A percentile compares a stretch with the other conserved stretches of the same genome.
phyloP scores from a whole-genome alignment of 2,329 filamentous ascomycete species.

The Diaporthe destruens region DNA sequence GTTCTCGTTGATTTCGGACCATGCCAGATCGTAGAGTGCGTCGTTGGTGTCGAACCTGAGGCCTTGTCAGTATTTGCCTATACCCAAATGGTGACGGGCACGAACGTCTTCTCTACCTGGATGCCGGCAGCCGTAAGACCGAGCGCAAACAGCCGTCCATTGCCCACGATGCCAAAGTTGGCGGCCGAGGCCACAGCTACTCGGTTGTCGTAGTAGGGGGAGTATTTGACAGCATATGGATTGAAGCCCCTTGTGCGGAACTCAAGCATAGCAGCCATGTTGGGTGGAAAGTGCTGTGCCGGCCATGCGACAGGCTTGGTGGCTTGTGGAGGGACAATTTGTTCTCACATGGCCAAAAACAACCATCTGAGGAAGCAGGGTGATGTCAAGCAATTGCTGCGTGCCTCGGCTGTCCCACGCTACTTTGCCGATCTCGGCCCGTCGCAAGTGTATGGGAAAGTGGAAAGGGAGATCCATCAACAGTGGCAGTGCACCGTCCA shows the following conservation, averaged over 20 bases:
- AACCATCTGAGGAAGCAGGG: neutral
- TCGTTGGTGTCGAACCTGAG: constrained; percentile 94
- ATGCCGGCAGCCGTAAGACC: constrained; percentile 87
- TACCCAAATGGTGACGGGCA: neutral
- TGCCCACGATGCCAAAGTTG: constrained; percentile 97
- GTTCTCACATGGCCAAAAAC: neutral
- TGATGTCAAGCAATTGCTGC: constrained; percentile 34
- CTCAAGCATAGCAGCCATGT: constrained; percentile 80
- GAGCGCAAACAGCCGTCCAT: constrained; percentile 89
- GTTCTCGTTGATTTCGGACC: constrained; percentile 97
- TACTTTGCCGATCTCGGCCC: constrained; percentile 36
- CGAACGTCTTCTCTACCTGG: constrained; percentile 82
- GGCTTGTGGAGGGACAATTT: neutral
- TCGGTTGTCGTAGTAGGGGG: constrained; percentile 95
- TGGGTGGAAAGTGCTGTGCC: constrained; percentile 16
- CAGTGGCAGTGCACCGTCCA: too few species aligned
- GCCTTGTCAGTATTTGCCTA: neutral
- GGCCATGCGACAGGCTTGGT: constrained; percentile 19
- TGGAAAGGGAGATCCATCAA: neutral
- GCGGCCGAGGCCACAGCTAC: constrained; percentile 91
- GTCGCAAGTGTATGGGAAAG: neutral
- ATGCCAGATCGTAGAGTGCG: constrained; percentile 92
- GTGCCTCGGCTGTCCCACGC: constrained; percentile 37
- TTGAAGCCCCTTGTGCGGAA: constrained; percentile 95
- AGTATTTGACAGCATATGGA: constrained; percentile 97